Evolutionary conservation across 1,284 basidiomycete species (phyloP), one percentile per base, ranked within the genome.

Genomic region (Gymnopus androsaceus): DNA sequence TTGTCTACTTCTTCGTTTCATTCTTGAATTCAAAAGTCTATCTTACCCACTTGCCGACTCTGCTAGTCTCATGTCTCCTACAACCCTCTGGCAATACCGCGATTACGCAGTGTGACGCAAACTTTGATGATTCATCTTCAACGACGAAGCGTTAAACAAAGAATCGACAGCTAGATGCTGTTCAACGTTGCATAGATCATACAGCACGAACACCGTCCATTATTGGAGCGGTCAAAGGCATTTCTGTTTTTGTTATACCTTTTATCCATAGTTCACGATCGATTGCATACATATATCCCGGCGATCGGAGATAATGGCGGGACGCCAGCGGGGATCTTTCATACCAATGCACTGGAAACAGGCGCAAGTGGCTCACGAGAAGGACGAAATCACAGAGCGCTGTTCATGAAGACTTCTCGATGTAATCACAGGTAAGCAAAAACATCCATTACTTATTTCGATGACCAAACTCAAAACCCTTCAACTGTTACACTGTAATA

Each of bases 391-490:
- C 71, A 19, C 31, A 61, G 5, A 64, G 75, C 63, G 1, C 36
- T 78, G 0, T 78, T 77, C 53, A 60, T 73, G n/a, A 63, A 68
- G 34, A 63, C 67, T 5, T 75, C 72, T 52, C 64, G 71, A 21
- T 73, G 71, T 51, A 77, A 78, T 57, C 76, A 78, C 59, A 76
- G 75, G 75, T 75, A 54, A 44, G 69, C 48, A 25, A 36, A 17
- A n/a, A 48, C 27, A 28, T 5, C 36, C n/a, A n/a, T n/a, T n/a
- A n/a, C n/a, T n/a, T n/a, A n/a, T n/a, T n/a, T n/a, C n/a, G n/a
- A n/a, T n/a, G n/a, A n/a, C n/a, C n/a, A n/a, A n/a, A n/a, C n/a
- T n/a, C n/a, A n/a, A n/a, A n/a, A n/a, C n/a, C n/a, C n/a, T n/a
- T n/a, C n/a, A n/a, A n/a, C n/a, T n/a, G n/a, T n/a, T n/a, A n/a